A percentile compares a stretch with the other conserved stretches of the same genome.
Conservation (phyloP, 805 yeast species). For the Candida ortonii region DNA sequence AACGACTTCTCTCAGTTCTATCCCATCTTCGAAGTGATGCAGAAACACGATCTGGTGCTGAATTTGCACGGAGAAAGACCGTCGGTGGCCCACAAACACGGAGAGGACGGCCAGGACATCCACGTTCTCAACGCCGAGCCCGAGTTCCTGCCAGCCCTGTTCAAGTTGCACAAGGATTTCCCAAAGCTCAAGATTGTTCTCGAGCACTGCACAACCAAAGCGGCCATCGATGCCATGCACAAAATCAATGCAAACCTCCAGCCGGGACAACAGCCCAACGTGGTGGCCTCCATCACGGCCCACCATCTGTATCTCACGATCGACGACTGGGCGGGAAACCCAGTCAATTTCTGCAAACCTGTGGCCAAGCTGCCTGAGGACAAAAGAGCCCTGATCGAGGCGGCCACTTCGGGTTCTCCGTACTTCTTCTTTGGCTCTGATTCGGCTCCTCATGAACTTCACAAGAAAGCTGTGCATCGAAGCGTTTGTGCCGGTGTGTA, state of each 20-base stretch:
- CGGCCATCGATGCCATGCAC: conserved; percentile 76
- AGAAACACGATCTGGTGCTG: conserved; percentile 69
- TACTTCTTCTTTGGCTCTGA: conserved; percentile 97
- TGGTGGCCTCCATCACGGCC: conserved; percentile 93
- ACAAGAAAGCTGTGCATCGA: conserved; percentile 67
- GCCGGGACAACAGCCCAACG: conserved; percentile 43
- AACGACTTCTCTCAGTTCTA: conserved; percentile 86
- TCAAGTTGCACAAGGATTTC: conserved; percentile 73
- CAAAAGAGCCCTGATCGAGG: conserved; percentile 72
- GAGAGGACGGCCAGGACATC: conserved; percentile 57
- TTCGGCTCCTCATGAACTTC: conserved; percentile 93
- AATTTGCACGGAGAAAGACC: conserved; percentile 98
- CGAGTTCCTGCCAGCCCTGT: conserved; percentile 83
- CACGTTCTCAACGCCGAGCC: conserved; percentile 95
- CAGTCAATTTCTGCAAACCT: conserved; percentile 94
- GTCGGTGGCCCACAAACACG: conserved; percentile 34
- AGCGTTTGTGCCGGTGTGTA: conserved; percentile 98
- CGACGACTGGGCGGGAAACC: conserved; percentile 96
- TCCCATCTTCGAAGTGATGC: conserved; percentile 87
- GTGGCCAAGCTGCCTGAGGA: conserved; percentile 93
- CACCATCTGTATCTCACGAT: conserved; percentile 88
- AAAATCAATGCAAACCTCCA: conserved; percentile 51
- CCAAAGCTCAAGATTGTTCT: conserved; percentile 83
- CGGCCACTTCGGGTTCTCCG: conserved; percentile 89
- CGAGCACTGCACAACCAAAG: conserved; percentile 93